Base-by-base conservation (phyloP, 2,329 filamentous ascomycete genomes). In the Fusarium haematococcum region DNA sequence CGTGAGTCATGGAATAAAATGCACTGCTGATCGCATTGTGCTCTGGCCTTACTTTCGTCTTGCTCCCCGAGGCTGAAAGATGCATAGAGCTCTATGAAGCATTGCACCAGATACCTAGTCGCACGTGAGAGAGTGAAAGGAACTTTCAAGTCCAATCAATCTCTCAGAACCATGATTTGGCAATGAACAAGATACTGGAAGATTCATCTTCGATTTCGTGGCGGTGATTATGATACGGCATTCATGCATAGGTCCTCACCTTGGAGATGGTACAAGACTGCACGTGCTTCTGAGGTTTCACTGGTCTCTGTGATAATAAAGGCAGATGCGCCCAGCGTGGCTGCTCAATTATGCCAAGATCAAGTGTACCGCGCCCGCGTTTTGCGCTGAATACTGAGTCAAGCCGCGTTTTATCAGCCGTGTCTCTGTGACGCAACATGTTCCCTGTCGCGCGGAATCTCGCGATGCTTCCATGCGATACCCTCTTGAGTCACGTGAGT, bases 401-500 rank as follows among this genome's bases (percentile, higher is more conserved):
- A 37, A 27, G 33, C 32, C 9, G 37, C 32, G 48, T 18, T 25
- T 32, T 9, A 68, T 18, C 33, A 10, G 32, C 16, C 14, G 23
- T 27, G 18, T 56, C 25, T 37, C 11, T 37, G 61, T 63, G 56
- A 54, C 23, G 65, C 57, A 57, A 68, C 43, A 23, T 27, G 16
- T 23, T 23, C 20, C 33, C 20, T 69, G 67, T 66, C 54, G 54
- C 33, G 61, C 59, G 54, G 35, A 48, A 65, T 65, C 32, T 60
- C 20, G 33, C 50, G 35, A 35, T 32, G 35, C 30, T 27, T 25
- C 23, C 20, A 35, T 62, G 33, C 37, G 20, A 56, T 41, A 61
- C 27, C 14, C 11, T 14, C 6, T 3, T 2, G 1, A 16, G 48
- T 75, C 73, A 75, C 73, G 73, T 75, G 73, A 1, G 2, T 11